These are phyloP conservation scores for Metarhizium rileyi DNA, from an alignment of 2,329 filamentous ascomycete genomes.

Conservation along the genomic window DNA sequence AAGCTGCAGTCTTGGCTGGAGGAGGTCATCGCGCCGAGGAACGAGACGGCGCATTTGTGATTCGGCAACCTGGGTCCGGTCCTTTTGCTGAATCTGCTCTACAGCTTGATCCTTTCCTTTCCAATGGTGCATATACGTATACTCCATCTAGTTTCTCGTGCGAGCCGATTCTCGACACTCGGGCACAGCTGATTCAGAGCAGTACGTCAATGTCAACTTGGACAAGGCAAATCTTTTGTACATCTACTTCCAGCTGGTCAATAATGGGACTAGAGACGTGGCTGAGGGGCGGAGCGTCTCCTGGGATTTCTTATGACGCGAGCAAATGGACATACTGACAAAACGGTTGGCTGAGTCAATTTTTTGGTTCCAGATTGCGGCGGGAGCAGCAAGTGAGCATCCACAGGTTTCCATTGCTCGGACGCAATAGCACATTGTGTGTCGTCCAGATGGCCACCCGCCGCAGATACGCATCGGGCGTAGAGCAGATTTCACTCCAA, in stretches of 20 bases:
- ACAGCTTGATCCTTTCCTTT: too few species aligned
- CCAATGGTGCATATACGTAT: too few species aligned
- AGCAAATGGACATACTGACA: not conserved
- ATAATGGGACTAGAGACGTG: not conserved
- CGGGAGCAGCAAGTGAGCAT: not conserved
- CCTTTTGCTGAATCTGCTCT: too few species aligned
- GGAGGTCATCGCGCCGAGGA: not conserved
- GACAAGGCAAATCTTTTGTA: not conserved
- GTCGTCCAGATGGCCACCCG: not conserved
- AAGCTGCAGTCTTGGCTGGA: slow-evolving; percentile 12
- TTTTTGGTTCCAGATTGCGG: not conserved
- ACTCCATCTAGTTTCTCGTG: too few species aligned
- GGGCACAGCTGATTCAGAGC: too few species aligned
- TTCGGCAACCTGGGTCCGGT: not conserved
- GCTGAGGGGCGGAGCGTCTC: not conserved
- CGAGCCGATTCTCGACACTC: too few species aligned
- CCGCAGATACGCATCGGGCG: not conserved
- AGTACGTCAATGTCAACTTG: not conserved
- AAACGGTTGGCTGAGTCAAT: not conserved
- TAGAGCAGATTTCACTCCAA: not conserved
- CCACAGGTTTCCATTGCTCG: not conserved
- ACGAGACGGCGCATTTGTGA: not conserved
- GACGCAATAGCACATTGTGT: not conserved
- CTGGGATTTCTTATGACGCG: not conserved
- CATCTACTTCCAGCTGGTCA: not conserved